Evolutionary conservation across 805 yeast species (phyloP).

Genomic region (Candida nemodendra): DNA sequence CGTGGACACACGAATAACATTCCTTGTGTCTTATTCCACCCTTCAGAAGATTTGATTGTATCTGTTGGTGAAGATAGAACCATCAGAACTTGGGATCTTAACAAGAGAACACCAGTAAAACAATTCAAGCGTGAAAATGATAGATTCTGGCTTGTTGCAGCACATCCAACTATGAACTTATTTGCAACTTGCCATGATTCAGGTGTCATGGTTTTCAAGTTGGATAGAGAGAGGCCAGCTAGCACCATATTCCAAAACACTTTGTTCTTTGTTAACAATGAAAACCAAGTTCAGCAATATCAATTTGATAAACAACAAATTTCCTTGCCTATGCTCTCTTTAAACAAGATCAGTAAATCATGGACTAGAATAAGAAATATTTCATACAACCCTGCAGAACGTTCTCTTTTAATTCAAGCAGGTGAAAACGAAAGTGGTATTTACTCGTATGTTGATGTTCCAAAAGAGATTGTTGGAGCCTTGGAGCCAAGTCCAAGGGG

Average conservation of each 20-base stretch:
- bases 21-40: slow-evolving; percentile 86
- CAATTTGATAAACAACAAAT: slow-evolving; percentile 64
- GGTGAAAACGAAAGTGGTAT: slow-evolving; percentile 65
- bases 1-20: slow-evolving; percentile 97
- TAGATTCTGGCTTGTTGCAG: slow-evolving; percentile 88
- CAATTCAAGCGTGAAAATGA: slow-evolving; percentile 93
- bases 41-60: slow-evolving; percentile 84
- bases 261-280: slow-evolving; percentile 73
- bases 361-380: slow-evolving; percentile 85
- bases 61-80: slow-evolving; percentile 97
- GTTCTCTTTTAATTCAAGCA: slow-evolving; percentile 78
- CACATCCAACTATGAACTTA: slow-evolving; percentile 87
- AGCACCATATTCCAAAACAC: slow-evolving; percentile 67
- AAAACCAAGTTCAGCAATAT: slow-evolving; percentile 80
- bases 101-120: slow-evolving; percentile 88
- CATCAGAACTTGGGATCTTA: slow-evolving; percentile 93
- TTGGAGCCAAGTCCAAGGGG: slow-evolving; percentile 82
- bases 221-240: slow-evolving; percentile 98
- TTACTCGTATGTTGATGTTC: slow-evolving; percentile 74
- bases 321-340: slow-evolving; percentile 75
- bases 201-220: slow-evolving; percentile 96
- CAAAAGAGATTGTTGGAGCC: slow-evolving; percentile 90
- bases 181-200: slow-evolving; percentile 97
- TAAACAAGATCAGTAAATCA: slow-evolving; percentile 79
- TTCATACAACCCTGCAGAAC: slow-evolving; percentile 90